Base-by-base conservation (phyloP, 345 rosid species). In the Camelina laxa region DNA sequence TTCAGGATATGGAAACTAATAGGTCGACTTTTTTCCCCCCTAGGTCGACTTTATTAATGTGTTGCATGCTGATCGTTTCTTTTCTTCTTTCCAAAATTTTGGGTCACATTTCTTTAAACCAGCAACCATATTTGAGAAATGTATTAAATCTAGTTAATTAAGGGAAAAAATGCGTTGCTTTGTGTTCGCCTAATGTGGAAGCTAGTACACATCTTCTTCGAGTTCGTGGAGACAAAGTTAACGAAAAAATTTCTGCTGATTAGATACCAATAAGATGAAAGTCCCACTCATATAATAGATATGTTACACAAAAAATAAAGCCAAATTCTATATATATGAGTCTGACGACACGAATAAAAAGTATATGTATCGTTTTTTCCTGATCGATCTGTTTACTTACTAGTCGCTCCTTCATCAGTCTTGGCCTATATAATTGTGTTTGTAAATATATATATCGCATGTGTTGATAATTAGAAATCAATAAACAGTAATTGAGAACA, bases 141-240 rank as follows among this genome's bases (percentile, higher is more conserved):
- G 16, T 31, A 42, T 72, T 41, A 38, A 12, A 8, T 13, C 48
- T 41, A 61, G 60, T 14, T 38, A 55, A 20, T 1, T 22, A 31
- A 7, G 6, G 3, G 2, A 9, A 16, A 33, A 47, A 33, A 55
- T 58, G 58, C 21, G 44, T 59, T 66, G 69, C 57, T 51, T 75
- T 15, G 69, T 61, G 75, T 75, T 62, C 69, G 12, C 36, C 39
- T 42, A 61, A 53, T 75, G 69, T 48, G 69, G 68, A 58, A 68
- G 69, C 68, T 41, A 42, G 63, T 60, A 51, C 16, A 55, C 66
- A 53, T 45, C 65, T 62, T 69, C 54, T 69, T 22, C 35, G 36
- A 76, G 75, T 47, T 76, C 75, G 80, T 76, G 80, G 80, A 70
- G 71, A 69, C 75, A 76, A 76, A 17, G 65, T 35, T 44, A 69